Base-by-base conservation (phyloP, 768 basidiomycete species). In the Boletus insuetus region DNA sequence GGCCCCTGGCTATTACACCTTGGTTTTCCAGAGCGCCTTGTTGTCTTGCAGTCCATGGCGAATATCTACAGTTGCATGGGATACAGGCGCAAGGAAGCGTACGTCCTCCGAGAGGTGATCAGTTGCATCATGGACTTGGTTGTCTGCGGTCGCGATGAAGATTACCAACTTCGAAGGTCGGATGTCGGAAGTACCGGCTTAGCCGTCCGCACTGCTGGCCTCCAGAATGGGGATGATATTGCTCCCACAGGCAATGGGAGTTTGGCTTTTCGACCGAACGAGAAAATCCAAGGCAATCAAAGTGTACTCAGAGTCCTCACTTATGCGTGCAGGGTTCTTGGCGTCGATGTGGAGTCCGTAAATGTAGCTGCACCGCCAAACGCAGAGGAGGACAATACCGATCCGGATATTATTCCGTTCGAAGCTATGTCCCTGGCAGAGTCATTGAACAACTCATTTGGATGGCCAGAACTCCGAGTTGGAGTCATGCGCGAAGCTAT, bases 401-500 rank as follows among this genome's bases (percentile, higher is more conserved):
- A 54, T 14, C 38, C 52, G 20, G 20, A 60, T 46, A 41, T 56
- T 2, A 35, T 53, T 19, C 43, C 55, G 24, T 56, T 51, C 19
- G 79, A 79, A 52, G 76, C 78, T 45, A 79, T 80, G 50, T 71
- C 74, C 0, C 55, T 74, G 10, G 74, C 75, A 34, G 59, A 63
- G 26, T 56, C 53, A 19, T 68, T 73, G 31, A 75, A 71, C 24
- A 83, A 85, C 58, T 71, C 80, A 6, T 91, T 85, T 67, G 97
- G 97, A 5, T 98, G 96, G 96, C 88, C 94, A 3, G 92, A 94
- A 68, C 75, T 99, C 39, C 96, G 97, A 74, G 83, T 98, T 17
- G 94, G 93, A 22, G 84, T 95, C n/a, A 79, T 98, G 20, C 82
- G 93, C 37, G 97, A 98, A 68, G 92, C 94, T 1, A 86, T 98